Percentiles rank a stretch among this genome's conserved stretches.
phyloP scores from a whole-genome alignment of 2,329 filamentous ascomycete genomes.

The Cyanodermella asteris region DNA sequence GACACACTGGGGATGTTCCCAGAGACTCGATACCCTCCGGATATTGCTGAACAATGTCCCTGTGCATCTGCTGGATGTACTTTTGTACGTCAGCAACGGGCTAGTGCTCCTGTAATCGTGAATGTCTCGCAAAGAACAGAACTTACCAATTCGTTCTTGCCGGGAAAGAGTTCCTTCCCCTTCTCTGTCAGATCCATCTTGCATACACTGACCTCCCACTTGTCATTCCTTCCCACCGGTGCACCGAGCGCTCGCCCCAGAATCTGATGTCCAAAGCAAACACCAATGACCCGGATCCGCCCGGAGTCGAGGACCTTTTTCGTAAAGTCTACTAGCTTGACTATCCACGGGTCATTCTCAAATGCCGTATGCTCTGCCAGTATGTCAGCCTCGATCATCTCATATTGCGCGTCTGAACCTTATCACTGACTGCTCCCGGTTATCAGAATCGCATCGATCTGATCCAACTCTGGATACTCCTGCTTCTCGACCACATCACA shows the following conservation, averaged over 20 bases:
- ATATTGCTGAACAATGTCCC: constrained; percentile 47
- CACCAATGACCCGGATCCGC: constrained; percentile 12
- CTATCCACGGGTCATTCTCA: constrained; percentile 54
- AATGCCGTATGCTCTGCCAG: constrained; percentile 47
- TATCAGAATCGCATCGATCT: constrained; percentile 64
- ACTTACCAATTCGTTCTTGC: constrained; percentile 37
- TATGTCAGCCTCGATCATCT: not conserved
- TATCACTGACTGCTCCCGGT: constrained; percentile 43
- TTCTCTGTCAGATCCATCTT: constrained; percentile 43
- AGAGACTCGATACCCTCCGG: constrained; percentile 41
- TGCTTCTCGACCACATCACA: constrained; percentile 45
- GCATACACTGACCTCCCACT: constrained; percentile 62
- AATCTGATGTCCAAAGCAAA: constrained; percentile 1
- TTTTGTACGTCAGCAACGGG: constrained; percentile 12
- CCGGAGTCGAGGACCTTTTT: constrained; percentile 36
- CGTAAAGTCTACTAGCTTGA: constrained; percentile 48
- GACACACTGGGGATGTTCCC: constrained; percentile 43
- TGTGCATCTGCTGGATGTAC: constrained; percentile 71
- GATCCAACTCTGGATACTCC: constrained; percentile 48
- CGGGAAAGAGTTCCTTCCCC: constrained; percentile 48
- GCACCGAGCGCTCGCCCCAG: constrained; percentile 19
- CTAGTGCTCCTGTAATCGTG: not conserved
- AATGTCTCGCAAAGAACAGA: no score
- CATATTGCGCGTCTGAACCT: no score
- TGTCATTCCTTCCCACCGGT: constrained; percentile 41